Evolutionary conservation across 1,284 basidiomycete genomes (phyloP), one percentile per base, ranked within the genome.

Genomic region (Naganishia liquefaciens): DNA sequence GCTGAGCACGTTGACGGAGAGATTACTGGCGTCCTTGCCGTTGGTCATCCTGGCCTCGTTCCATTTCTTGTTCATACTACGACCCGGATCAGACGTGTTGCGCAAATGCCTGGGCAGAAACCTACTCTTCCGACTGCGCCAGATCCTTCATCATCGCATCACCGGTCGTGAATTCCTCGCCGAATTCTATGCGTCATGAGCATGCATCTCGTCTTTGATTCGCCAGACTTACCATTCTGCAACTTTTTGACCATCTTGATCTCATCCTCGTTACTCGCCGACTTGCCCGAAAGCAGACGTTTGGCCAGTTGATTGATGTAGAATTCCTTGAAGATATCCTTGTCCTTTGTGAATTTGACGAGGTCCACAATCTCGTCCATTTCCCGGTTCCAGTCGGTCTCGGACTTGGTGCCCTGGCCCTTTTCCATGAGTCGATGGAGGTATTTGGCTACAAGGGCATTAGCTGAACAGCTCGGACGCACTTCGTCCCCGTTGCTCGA

Each of bases 281-380:
- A 92, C 74, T 88, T 88, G 71, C 87, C 87, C 21, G 97, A 82
- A 43, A 99, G 80, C 63, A 99, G 76, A 43, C 95, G 85, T 80
- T 92, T 96, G 21, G 94, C 91, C 61, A 99, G 81, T 53, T 88
- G 86, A 10, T 90, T 86, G 74, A 91, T 89, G 79, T 98, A 99
- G 80, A 96, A 98, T 37, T 90, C 90, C 72, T 94, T 87, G 79
- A 97, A 97, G 21, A 93, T 90, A 73, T 95, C 92, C 76, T 91
- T 92, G 76, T 93, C 91, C 66, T 70, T 70, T 3, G 92, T 93
- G 76, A 87, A 96, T 50, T 93, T 83, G 77, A 96, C 95, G 53
- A 99, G 79, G 21, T 82, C 85, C 49, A 98, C 82, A 6, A 87
- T 90, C n/a, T 83, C 84, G 70, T 93, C 87, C 51, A 99, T 81